Base-by-base conservation (phyloP, 2,329 filamentous ascomycete species). In the Aspergillus quadricinctus region DNA sequence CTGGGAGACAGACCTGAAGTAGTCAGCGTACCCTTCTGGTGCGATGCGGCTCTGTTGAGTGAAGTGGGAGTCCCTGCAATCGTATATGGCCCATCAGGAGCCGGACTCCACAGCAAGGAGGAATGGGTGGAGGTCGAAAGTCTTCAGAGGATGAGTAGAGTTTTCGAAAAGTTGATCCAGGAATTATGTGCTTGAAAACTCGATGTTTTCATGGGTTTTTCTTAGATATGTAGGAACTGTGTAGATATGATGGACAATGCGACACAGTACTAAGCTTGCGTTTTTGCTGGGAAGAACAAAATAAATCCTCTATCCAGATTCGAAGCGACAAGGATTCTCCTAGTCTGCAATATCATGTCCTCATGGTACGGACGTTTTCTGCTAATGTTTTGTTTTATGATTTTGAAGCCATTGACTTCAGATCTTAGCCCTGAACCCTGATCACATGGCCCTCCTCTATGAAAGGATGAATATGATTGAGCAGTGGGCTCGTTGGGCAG, bases 111-210 rank as follows among this genome's bases (percentile, higher is more conserved):
- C 61, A 72, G 69, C 1, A 79, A 78, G 50, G 75, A 79, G 54
- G 80, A 84, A 65, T 82, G 75, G 74, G 79, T 79, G 0, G 73
- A 78, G 23, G 68, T 76, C 1, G 62, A 77, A 9, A 80, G 77
- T 37, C 61, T 81, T 9, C 57, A 62, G n/a, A 60, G 73, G 46
- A 69, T 78, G 31, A 56, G 63, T 50, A 54, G 53, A 25, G 50
- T 66, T 1, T 68, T 64, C 41, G 60, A 51, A 19, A 49, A 50
- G 10, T 28, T 69, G 19, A 59, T 62, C 7, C 49, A 53, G 10
- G 63, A 68, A 1, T 61, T 67, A 31, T 68, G 66, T 50, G 53
- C 55, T 35, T 59, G 45, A 61, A 23, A 25, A 17, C 23, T 17
- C 37, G 35, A 35, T 37, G 35, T 48, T 19, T 4, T 8, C 2